These are phyloP conservation scores for Pichia heedii DNA, from an alignment of 805 yeast genomes.

Conservation along the genomic window DNA sequence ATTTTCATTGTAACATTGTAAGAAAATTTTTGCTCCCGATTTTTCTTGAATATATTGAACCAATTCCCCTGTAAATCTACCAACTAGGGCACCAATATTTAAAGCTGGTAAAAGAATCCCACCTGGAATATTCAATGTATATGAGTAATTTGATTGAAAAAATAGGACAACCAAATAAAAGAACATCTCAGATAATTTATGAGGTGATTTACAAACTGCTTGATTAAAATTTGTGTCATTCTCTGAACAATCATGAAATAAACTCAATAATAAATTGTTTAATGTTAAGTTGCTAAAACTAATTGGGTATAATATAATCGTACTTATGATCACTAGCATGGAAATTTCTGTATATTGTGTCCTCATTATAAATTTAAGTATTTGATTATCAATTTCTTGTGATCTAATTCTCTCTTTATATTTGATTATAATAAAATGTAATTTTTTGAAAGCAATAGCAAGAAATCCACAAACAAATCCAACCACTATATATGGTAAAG, in stretches of 20 bases:
- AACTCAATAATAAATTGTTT: constrained; percentile 44
- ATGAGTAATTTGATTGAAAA: constrained; percentile 55
- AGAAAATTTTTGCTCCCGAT: constrained; percentile 29
- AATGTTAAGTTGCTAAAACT: constrained; percentile 39
- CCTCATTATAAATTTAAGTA: not conserved
- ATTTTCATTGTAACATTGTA: constrained; percentile 32
- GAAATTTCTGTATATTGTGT: constrained; percentile 2
- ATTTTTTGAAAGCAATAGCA: constrained; percentile 44
- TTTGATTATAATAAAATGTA: constrained; percentile 38
- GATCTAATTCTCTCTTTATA: constrained; percentile 16
- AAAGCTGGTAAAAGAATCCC: constrained; percentile 59
- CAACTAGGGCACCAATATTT: constrained; percentile 52
- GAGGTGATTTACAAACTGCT: constrained; percentile 14
- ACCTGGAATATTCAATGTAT: constrained; percentile 61
- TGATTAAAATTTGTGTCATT: constrained; percentile 6
- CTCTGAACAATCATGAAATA: constrained; percentile 57
- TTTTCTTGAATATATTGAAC: constrained; percentile 39
- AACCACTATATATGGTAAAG: constrained; percentile 60
- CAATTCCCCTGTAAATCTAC: constrained; percentile 46
- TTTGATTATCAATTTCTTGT: not conserved
- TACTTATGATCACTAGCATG: constrained; percentile 36
- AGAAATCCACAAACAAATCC: constrained; percentile 65
- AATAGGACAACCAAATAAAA: constrained; percentile 20
- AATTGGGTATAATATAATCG: constrained; percentile 47
- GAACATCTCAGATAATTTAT: constrained; percentile 30